Conservation (phyloP, 116 monocot species). For the Trichopus zeylanicus region DNA sequence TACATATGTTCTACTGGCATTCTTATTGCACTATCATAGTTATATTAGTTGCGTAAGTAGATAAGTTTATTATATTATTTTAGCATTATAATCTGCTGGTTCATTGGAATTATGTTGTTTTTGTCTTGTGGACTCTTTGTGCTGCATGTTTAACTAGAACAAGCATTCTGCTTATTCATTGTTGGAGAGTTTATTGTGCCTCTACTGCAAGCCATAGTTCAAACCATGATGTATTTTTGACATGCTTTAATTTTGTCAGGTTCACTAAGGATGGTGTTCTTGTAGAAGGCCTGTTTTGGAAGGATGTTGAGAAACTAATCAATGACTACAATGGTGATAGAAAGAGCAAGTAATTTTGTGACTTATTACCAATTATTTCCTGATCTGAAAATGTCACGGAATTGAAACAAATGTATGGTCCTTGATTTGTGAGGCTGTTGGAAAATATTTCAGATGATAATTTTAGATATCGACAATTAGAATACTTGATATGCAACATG, state of each 20-base stretch:
- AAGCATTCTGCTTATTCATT: no score
- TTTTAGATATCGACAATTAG: not conserved
- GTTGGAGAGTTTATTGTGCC: no score
- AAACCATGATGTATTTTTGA: not conserved
- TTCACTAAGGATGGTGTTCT: constrained; percentile 92
- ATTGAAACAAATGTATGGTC: not conserved
- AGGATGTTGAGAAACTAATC: constrained; percentile 73
- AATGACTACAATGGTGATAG: constrained; percentile 64
- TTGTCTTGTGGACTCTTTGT: not conserved
- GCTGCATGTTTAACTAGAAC: no score
- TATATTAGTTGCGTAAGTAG: no score
- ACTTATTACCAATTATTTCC: not conserved
- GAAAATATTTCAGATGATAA: not conserved
- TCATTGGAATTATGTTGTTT: not conserved
- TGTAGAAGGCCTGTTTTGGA: constrained; percentile 89
- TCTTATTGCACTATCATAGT: no score
- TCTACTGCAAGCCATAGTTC: not conserved
- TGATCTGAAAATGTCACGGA: not conserved
- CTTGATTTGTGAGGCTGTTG: not conserved
- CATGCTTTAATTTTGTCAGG: constrained; percentile 31
- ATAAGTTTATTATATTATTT: not conserved
- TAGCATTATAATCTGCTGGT: not conserved
- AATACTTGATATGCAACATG: no score
- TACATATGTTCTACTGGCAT: no score
- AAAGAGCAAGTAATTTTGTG: constrained; percentile 40